Percentiles rank a stretch among this genome's conserved stretches.
phyloP scores from a whole-genome alignment of 1,284 basidiomycete species.

The Marasmius tenuissimus region DNA sequence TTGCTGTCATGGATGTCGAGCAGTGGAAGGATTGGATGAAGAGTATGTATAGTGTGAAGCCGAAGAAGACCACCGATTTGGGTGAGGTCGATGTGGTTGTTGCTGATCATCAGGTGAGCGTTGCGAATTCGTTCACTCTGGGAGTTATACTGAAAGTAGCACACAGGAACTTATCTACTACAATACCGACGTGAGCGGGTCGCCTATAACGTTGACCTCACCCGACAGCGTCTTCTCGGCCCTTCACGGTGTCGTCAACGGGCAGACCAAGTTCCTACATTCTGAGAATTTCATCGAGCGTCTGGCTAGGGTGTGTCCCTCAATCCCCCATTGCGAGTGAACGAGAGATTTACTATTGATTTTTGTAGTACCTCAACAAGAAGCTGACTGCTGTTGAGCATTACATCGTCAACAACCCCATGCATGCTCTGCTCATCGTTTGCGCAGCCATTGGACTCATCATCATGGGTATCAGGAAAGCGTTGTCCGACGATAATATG shows the following conservation, averaged over 20 bases:
- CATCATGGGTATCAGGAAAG: slow-evolving; percentile 6
- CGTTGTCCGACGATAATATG: slow-evolving; percentile 10
- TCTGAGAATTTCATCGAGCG: slow-evolving; percentile 74
- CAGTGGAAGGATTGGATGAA: slow-evolving; percentile 86
- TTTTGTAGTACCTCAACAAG: slow-evolving; percentile 49
- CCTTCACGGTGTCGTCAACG: slow-evolving; percentile 65
- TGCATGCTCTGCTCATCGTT: slow-evolving; percentile 26
- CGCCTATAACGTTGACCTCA: slow-evolving; percentile 53
- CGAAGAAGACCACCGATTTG: slow-evolving; percentile 25
- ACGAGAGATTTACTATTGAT: neutral
- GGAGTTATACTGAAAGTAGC: neutral
- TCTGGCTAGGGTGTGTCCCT: slow-evolving; percentile 55
- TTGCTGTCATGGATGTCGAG: slow-evolving; percentile 82
- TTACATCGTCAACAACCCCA: slow-evolving; percentile 42
- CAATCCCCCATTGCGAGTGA: neutral
- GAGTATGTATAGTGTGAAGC: slow-evolving; percentile 76
- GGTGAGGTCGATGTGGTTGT: slow-evolving; percentile 67
- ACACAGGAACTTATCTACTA: slow-evolving; percentile 68
- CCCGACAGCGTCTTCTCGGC: slow-evolving; percentile 63
- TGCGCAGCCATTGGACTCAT: slow-evolving; percentile 27
- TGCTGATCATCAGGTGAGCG: slow-evolving; percentile 74
- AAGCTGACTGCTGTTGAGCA: slow-evolving; percentile 46
- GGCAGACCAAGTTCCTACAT: slow-evolving; percentile 56
- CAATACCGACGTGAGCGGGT: slow-evolving; percentile 51
- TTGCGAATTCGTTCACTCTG: neutral